Percentiles rank a stretch among this genome's conserved stretches.
Evolutionary conservation across 495 filamentous ascomycete species (phyloP).

Genomic region (Talaromyces borbonicus): DNA sequence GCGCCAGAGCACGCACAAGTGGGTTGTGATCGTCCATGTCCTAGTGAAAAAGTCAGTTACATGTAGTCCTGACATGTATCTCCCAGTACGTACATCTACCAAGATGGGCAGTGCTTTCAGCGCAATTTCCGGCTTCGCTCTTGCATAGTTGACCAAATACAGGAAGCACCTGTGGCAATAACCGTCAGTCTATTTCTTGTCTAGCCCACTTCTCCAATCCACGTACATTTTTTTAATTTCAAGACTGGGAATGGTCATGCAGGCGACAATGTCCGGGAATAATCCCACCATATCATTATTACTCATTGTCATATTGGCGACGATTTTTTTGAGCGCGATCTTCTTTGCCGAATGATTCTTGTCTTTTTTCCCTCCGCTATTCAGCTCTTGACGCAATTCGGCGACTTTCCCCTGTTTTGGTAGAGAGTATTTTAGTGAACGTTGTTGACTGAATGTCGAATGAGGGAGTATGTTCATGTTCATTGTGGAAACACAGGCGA

Average conservation of each 20-base stretch:
- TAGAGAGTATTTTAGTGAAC: slow-evolving; percentile 31
- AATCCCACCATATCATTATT: slow-evolving; percentile 99
- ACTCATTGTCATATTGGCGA: slow-evolving; percentile 99
- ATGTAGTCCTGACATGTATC: background rate
- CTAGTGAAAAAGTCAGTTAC: slow-evolving; percentile 30
- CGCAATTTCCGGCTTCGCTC: slow-evolving; percentile 89
- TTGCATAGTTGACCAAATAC: slow-evolving; percentile 92
- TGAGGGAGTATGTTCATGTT: slow-evolving; percentile 25
- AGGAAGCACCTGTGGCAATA: slow-evolving; percentile 72
- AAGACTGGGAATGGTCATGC: slow-evolving; percentile 86
- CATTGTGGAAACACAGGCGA: slow-evolving; percentile 29
- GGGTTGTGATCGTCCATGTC: slow-evolving; percentile 94
- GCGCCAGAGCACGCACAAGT: slow-evolving; percentile 81
- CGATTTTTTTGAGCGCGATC: slow-evolving; percentile 98
- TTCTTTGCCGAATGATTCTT: slow-evolving; percentile 96
- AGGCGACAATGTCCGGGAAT: slow-evolving; percentile 88
- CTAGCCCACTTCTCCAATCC: background rate
- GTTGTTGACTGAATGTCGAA: slow-evolving; percentile 18
- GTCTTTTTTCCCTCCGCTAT: slow-evolving; percentile 92
- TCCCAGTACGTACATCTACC: slow-evolving; percentile 50
- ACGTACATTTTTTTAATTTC: slow-evolving; percentile 99
- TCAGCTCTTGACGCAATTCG: slow-evolving; percentile 89
- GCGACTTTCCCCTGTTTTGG: slow-evolving; percentile 89
- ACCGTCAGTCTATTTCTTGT: slow-evolving; percentile 12
- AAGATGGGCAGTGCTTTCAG: slow-evolving; percentile 86